A percentile compares a stretch with the other conserved stretches of the same genome.
Evolutionary conservation across 2,329 filamentous ascomycete species (phyloP).

Genomic region (Dactylellina haptotyla): DNA sequence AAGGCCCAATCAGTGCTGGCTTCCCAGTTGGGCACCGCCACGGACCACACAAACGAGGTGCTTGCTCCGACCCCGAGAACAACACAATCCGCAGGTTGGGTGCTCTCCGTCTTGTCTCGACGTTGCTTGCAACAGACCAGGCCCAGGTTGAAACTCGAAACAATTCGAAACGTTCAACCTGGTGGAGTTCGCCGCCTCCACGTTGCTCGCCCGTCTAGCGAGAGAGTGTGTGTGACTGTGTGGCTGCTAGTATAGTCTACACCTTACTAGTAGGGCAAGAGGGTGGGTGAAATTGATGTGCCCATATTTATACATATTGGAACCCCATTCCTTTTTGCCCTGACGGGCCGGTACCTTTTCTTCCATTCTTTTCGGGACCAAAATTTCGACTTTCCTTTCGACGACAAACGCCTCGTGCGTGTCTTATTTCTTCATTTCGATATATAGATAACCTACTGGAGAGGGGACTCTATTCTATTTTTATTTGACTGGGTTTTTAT

Average conservation of each 20-base stretch:
- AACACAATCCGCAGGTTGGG: neutral
- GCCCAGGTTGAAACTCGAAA: conserved; percentile 46
- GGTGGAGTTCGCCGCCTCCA: neutral
- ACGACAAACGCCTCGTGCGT: neutral
- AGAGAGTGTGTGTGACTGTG: neutral
- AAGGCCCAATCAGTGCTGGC: neutral
- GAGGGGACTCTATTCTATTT: neutral
- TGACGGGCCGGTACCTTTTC: conserved; percentile 25
- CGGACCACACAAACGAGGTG: neutral
- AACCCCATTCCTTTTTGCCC: conserved; percentile 1
- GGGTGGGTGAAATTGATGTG: neutral
- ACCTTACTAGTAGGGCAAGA: neutral
- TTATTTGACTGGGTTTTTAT: neutral
- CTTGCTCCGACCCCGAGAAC: neutral
- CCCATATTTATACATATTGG: conserved; percentile 13
- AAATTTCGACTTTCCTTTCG: neutral
- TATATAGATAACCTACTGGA: neutral
- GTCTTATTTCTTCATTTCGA: conserved; percentile 4
- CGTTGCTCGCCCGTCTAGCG: neutral
- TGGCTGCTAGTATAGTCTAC: neutral
- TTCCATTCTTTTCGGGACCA: neutral
- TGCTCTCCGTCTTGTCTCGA: neutral
- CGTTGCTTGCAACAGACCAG: conserved; percentile 23
- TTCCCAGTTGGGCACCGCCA: conserved; percentile 17
- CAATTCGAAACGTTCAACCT: conserved; percentile 49